phyloP scores from a whole-genome alignment of 2,329 filamentous ascomycete genomes.

The Rosellinia necatrix region DNA sequence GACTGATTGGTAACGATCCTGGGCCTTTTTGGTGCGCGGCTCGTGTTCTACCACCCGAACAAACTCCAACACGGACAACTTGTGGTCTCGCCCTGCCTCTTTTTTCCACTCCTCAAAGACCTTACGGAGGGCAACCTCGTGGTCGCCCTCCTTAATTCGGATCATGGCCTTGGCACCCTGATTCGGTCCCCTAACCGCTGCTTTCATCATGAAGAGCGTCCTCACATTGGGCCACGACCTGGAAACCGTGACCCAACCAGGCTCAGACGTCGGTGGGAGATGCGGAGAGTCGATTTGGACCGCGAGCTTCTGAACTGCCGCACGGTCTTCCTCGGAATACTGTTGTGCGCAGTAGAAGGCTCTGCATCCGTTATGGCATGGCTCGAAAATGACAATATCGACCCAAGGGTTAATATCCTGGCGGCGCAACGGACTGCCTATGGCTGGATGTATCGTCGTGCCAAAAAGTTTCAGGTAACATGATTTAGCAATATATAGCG shows the following conservation, averaged over 20 bases:
- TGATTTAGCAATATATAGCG: slow-evolving; percentile 29
- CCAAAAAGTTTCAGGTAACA: slow-evolving; percentile 36
- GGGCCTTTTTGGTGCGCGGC: not conserved
- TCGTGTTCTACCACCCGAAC: slow-evolving; percentile 35
- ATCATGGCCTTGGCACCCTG: slow-evolving; percentile 37
- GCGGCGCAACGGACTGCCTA: not conserved
- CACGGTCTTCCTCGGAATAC: slow-evolving; percentile 35
- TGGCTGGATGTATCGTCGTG: not conserved
- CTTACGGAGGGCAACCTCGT: slow-evolving; percentile 31
- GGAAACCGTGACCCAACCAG: slow-evolving; percentile 38
- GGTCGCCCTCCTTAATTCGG: slow-evolving; percentile 29
- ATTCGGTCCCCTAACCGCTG: slow-evolving; percentile 34
- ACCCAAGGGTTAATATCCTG: slow-evolving; percentile 33
- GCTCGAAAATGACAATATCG: slow-evolving; percentile 40
- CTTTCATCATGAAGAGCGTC: slow-evolving; percentile 38
- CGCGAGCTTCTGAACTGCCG: slow-evolving; percentile 32
- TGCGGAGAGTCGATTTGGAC: slow-evolving; percentile 37
- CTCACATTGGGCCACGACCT: slow-evolving; percentile 39
- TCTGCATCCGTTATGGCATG: slow-evolving; percentile 39
- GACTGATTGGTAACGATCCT: slow-evolving; percentile 32
- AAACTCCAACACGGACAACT: slow-evolving; percentile 35
- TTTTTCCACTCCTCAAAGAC: slow-evolving; percentile 41
- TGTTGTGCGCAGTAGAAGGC: slow-evolving; percentile 38
- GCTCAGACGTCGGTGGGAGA: slow-evolving; percentile 24
- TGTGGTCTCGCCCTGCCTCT: slow-evolving; percentile 23